Conservation (phyloP, 495 filamentous ascomycete species). For the Aspergillus avenaceus region DNA sequence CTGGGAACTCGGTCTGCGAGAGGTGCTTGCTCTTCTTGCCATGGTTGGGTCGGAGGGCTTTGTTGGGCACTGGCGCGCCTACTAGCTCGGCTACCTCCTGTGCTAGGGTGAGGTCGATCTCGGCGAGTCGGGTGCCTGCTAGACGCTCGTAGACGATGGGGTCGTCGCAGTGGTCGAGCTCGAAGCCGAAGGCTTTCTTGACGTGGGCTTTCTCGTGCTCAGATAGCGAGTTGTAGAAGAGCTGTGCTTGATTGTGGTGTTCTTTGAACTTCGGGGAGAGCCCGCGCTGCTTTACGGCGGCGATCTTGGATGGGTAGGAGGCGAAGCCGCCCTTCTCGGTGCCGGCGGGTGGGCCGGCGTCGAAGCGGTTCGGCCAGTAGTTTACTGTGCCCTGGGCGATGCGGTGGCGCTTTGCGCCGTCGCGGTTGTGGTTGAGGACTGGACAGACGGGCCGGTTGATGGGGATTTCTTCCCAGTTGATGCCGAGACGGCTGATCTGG, state of each 20-base stretch:
- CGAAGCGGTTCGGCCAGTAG: conserved; percentile 85
- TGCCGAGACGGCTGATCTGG: conserved; percentile 74
- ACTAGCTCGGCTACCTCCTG: conserved; percentile 65
- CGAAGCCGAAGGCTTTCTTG: conserved; percentile 68
- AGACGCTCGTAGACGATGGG: conserved; percentile 74
- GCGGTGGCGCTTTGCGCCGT: conserved; percentile 36
- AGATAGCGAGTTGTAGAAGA: conserved; percentile 80
- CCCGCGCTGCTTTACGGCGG: conserved; percentile 65
- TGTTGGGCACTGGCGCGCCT: conserved; percentile 57
- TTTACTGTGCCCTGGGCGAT: conserved; percentile 71
- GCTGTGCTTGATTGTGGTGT: conserved; percentile 58
- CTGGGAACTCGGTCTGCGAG: conserved; percentile 64
- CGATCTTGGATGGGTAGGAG: conserved; percentile 62
- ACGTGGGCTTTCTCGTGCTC: conserved; percentile 68
- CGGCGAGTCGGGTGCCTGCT: conserved; percentile 57
- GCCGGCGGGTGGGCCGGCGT: conserved; percentile 56
- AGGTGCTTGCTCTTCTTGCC: conserved; percentile 61
- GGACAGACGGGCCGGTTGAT: conserved; percentile 79
- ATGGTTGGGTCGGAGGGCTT: conserved; percentile 54
- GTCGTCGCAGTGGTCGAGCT: conserved; percentile 88
- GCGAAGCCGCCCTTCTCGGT: conserved; percentile 60
- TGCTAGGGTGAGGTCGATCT: conserved; percentile 71
- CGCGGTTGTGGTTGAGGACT: conserved; percentile 43
- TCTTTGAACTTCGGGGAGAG: conserved; percentile 77
- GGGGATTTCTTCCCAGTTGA: conserved; percentile 83